phyloP scores from a whole-genome alignment of 192 early-diverging fungal genomes.

The Podila clonocystis region DNA sequence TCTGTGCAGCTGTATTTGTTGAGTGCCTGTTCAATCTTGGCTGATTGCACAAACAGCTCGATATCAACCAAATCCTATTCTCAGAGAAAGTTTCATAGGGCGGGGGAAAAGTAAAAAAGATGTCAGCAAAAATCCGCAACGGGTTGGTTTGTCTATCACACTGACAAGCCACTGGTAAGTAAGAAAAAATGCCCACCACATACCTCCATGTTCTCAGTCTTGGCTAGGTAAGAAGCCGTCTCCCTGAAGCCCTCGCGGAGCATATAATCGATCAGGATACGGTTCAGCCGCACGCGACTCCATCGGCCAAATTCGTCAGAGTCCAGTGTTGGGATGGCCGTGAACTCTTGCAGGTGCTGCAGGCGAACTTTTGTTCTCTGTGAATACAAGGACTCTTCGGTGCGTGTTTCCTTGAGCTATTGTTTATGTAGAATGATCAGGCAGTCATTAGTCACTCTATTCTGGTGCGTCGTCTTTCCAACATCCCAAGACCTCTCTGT shows the following conservation, averaged over 20 bases:
- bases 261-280: slow-evolving; percentile 96
- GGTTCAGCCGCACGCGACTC: slow-evolving; percentile 86
- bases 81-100: background rate
- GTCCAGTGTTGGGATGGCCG: slow-evolving; percentile 67
- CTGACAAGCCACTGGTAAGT: background rate
- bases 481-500: too few species aligned
- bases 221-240: slow-evolving; percentile 77
- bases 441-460: background rate
- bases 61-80: slow-evolving; percentile 87
- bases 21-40: slow-evolving; percentile 84
- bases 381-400: slow-evolving; percentile 79
- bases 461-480: background rate
- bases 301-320: slow-evolving; percentile 84
- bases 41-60: slow-evolving; percentile 87
- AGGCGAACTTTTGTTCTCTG: slow-evolving; percentile 77
- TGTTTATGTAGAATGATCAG: background rate
- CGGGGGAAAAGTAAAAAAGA: background rate
- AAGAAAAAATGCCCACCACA: background rate
- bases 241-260: slow-evolving; percentile 84
- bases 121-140: background rate
- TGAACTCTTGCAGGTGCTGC: slow-evolving; percentile 80
- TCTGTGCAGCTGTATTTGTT: slow-evolving; percentile 82
- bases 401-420: slow-evolving; percentile 76
- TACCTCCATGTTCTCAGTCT: slow-evolving; percentile 72
- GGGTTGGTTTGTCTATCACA: background rate